Evolutionary conservation across 352 stramenopile species (phyloP), one percentile per base, ranked within the genome.

Genomic region (Pythium volutum): DNA sequence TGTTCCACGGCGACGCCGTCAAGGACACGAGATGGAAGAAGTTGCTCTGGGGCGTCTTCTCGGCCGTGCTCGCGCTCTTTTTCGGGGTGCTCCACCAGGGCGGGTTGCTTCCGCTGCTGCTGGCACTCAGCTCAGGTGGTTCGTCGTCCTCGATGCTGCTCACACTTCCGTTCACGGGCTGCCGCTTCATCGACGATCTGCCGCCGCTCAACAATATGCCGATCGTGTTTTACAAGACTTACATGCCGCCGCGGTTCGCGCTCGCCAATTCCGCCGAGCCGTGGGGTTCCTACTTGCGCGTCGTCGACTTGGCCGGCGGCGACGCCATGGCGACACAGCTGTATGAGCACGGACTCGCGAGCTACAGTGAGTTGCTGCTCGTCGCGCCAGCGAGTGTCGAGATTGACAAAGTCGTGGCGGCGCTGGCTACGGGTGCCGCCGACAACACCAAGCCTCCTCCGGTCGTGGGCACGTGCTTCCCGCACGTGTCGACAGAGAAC

Each of bases 191-290:
- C 0, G 55, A 72, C 12, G 62, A 58, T 0, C 1, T 56, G 20
- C 57, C 56, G 23, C 20, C 41, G 6, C 10, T 10, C 10, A n/a
- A 45, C 14, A 56, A 57, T 22, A 26, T 56, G 38, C 74, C 74
- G 18, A 41, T 93, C 12, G 53, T 93, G 14, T 90, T 90, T 64
- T 81, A 74, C 52, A 88, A 79, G 64, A 91, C 78, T 12, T 93
- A 93, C 65, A 93, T 93, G 81, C 84, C 84, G 1, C 84, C 84
- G 25, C 84, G 84, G 12, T 93, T 91, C 56, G 67, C 84, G n/a
- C 70, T 89, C n/a, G 55, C 70, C 9, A 71, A 71, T 42, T 25
- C 12, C 18, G 18, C 12, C 34, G 1, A 54, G 14, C 20, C 48
- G 10, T 56, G 39, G 26, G 45, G 26, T 4, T 41, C 60, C 22